Base-by-base conservation (phyloP, 129 eudicot genomes). In the Pittosporum tobira region DNA sequence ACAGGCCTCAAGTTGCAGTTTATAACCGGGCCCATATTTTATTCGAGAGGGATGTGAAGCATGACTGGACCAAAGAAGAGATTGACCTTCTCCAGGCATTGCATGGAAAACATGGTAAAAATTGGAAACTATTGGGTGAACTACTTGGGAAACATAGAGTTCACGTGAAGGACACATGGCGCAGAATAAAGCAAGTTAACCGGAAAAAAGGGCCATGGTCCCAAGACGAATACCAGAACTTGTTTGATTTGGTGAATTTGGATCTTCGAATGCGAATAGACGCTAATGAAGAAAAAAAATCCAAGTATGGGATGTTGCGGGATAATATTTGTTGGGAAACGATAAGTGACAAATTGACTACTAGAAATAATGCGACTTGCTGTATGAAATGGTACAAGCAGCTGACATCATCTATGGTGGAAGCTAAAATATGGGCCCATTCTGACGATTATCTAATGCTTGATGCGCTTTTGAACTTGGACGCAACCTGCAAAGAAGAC, bases 261-360 rank as follows among this genome's bases (percentile, higher is more conserved):
- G 88, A 83, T 61, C 59, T 83, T 24, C 59, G 49, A 21, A 26
- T 83, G 28, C 59, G 49, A 21, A 26, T 76, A 73, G 84, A 73
- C 60, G 24, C 51, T 3, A 50, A 40, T 8, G 70, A 74, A 57
- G 80, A 77, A 43, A 80, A 73, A 78, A 78, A 69, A 29, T 64
- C 83, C 5, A 83, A 80, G 76, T 73, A 84, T 24, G 96, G 94
- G 15, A 87, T 83, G 93, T 28, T 88, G 67, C 63, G 84, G n/a
- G 96, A 88, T 54, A 76, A 84, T 53, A 81, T 84, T 28, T 30
- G 65, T 31, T 88, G 90, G 90, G 38, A 52, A 12, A 78, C 82
- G 26, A 81, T 88, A 29, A 84, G 94, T 58, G 84, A 78, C 5
- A 65, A 49, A 19, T 30, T 87, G 57, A 20, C 71, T 8, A 83